Percentiles rank a stretch among this genome's conserved stretches.
These are phyloP conservation scores for Saururus chinensis DNA, from an alignment of 164 flowering plant species.

Conservation along the genomic window DNA sequence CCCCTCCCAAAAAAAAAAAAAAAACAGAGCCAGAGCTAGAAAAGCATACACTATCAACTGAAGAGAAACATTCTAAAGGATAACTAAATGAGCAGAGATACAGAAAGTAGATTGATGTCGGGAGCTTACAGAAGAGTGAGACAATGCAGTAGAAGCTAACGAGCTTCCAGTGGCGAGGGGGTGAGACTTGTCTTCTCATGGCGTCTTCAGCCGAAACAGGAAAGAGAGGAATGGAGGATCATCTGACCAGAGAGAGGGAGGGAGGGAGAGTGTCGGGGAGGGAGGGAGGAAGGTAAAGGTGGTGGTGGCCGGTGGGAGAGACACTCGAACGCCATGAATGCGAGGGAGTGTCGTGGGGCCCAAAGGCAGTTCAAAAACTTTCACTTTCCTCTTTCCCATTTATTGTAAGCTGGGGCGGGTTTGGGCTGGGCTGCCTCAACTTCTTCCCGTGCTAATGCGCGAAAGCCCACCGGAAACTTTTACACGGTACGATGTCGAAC, in stretches of 20 bases:
- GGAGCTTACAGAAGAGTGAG: constrained; percentile 33
- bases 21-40: too few species aligned
- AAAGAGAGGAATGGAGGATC: constrained; percentile 1
- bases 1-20: too few species aligned
- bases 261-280: not conserved
- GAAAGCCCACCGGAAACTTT: too few species aligned
- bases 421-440: too few species aligned
- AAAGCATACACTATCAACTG: too few species aligned
- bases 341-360: constrained; percentile 6
- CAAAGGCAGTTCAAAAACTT: not conserved
- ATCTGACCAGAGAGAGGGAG: not conserved
- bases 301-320: not conserved
- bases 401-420: too few species aligned
- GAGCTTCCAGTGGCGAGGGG: constrained; percentile 11
- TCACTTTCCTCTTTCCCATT: too few species aligned
- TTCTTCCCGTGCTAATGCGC: too few species aligned
- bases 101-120: too few species aligned
- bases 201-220: constrained; percentile 11
- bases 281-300: not conserved
- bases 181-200: constrained; percentile 25
- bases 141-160: constrained; percentile 12
- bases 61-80: too few species aligned
- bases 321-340: constrained; percentile 3
- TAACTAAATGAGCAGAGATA: too few species aligned
- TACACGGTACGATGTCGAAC: too few species aligned